Conservation (phyloP, 306 rosid species). For the Corylus americana region DNA sequence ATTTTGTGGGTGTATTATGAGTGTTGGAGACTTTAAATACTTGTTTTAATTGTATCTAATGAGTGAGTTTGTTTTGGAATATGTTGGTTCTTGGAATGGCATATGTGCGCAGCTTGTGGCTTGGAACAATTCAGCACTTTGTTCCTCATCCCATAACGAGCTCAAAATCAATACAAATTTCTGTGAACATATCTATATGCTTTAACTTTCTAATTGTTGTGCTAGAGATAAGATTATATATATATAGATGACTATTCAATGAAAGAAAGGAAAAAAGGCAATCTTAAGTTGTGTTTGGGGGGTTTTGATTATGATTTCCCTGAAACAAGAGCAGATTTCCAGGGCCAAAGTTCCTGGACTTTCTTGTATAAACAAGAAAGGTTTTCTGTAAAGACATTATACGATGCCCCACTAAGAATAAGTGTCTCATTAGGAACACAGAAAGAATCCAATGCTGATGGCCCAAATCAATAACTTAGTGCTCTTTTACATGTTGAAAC, state of each 20-base stretch:
- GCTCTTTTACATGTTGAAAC: not conserved
- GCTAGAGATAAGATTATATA: not conserved
- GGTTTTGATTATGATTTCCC: not conserved
- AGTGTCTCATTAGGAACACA: constrained; percentile 14
- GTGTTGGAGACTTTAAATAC: not conserved
- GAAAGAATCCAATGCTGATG: constrained; percentile 40
- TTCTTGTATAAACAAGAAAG: constrained; percentile 11
- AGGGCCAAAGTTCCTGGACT: constrained; percentile 2
- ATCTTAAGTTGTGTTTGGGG: not conserved
- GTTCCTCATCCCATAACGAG: not conserved
- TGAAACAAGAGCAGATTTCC: not conserved
- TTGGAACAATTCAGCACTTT: not conserved
- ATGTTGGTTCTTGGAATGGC: constrained; percentile 12
- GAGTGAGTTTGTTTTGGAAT: not conserved
- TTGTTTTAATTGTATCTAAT: not conserved
- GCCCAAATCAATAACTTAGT: not conserved
- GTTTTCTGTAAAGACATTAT: constrained; percentile 17
- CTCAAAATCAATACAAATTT: not conserved
- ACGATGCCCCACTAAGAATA: constrained; percentile 32
- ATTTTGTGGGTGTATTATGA: not conserved
- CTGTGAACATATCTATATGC: not conserved
- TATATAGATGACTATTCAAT: not conserved
- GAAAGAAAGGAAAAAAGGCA: not conserved
- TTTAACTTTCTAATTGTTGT: not conserved
- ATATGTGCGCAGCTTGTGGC: not conserved